Conservation (phyloP, 2,329 filamentous ascomycete species). For the Ceratocystis destructans region DNA sequence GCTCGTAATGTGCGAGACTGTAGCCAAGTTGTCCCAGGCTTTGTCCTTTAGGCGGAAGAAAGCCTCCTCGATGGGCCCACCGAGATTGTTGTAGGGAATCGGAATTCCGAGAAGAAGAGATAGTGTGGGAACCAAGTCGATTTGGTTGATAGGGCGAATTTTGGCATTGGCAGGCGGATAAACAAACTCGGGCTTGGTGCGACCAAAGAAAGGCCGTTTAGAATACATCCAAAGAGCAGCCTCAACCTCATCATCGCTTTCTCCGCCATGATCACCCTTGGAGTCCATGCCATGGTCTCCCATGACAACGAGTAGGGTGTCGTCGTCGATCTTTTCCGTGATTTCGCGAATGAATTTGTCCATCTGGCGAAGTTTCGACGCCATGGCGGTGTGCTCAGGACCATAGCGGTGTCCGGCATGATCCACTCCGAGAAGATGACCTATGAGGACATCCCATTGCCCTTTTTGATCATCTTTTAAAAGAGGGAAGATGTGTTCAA, state of each 20-base stretch:
- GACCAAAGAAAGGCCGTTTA: slow-evolving; percentile 70
- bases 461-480: slow-evolving; percentile 49
- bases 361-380: slow-evolving; percentile 83
- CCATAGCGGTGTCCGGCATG: slow-evolving; percentile 95
- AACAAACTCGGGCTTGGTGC: slow-evolving; percentile 46
- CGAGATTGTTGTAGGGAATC: slow-evolving; percentile 92
- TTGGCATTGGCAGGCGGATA: slow-evolving; percentile 59
- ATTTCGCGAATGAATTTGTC: slow-evolving; percentile 62
- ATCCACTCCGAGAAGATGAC: slow-evolving; percentile 88
- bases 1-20: slow-evolving; percentile 61
- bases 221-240: slow-evolving; percentile 98
- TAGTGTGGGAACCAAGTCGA: slow-evolving; percentile 87
- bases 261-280: slow-evolving; percentile 96
- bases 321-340: slow-evolving; percentile 59
- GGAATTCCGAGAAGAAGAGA: slow-evolving; percentile 78
- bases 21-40: slow-evolving; percentile 63
- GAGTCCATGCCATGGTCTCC: slow-evolving; percentile 98
- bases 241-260: slow-evolving; percentile 91
- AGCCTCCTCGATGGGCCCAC: slow-evolving; percentile 83
- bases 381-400: slow-evolving; percentile 85
- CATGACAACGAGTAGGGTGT: slow-evolving; percentile 87
- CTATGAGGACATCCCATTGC: slow-evolving; percentile 89
- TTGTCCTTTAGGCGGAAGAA: slow-evolving; percentile 59
- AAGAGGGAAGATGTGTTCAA: slow-evolving; percentile 77
- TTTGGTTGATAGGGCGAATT: slow-evolving; percentile 63